Base-by-base conservation (phyloP, 805 yeast genomes). In the Candida ponderosae region DNA sequence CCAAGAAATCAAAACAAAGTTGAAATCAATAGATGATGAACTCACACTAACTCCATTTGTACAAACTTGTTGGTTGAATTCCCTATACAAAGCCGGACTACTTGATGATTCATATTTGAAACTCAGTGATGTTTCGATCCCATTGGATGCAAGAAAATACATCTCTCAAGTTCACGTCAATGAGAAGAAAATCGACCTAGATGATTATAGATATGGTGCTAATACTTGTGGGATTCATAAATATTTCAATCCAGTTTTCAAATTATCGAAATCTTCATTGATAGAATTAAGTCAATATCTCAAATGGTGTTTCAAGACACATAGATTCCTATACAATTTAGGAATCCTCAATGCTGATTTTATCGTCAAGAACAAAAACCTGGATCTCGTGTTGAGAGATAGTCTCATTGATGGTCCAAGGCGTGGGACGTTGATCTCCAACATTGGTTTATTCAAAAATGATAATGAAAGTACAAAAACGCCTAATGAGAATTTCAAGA, bases 141-240 rank as follows among this genome's bases (percentile, higher is more conserved):
- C 54, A 14, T 40, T 45, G 33, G 41, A 50, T 29, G 34, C 53
- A 23, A 41, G 54, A 32, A 41, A 43, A 28, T 47, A 29, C 23
- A 5, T 47, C 3, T 37, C 43, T 1, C 4, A 38, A 1, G 24
- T 8, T 21, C 10, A 21, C 7, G 10, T 8, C 10, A 21, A 7
- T 10, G 10, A 21, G 10, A 7, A 21, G 24, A 38, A 36, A 6
- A 9, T 23, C 4, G 46, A 43, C 13, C 13, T n/a, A 2, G 46
- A 42, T 14, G 19, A 18, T 15, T 45, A 31, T 27, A 44, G 40
- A 31, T 50, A 40, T 29, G 54, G 54, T 5, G 27, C 46, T 8
- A 45, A 45, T 27, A 43, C 46, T 4, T 43, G 42, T 6, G 54
- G 54, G 4, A 30, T 33, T 17, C 53, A 48, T 18, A 38, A 41